Evolutionary conservation across 768 basidiomycete genomes (phyloP), one percentile per base, ranked within the genome.

Genomic region (Pleurotus pulmonarius): DNA sequence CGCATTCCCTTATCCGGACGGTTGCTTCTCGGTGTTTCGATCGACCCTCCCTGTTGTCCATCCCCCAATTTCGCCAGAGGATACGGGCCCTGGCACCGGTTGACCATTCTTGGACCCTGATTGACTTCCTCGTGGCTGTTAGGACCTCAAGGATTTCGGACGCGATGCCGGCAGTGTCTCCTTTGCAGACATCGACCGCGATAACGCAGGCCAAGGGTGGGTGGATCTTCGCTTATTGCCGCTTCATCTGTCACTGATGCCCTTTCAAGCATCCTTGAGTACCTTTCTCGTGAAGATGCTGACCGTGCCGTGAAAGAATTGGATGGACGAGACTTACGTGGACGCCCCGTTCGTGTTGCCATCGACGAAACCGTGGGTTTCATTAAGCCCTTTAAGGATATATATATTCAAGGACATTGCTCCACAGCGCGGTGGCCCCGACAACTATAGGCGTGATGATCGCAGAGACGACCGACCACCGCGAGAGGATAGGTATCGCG

Each of bases 71-170:
- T 44, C 41, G 41, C 41, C 41, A 43, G 29, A 46, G 47, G 56
- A 49, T 34, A 39, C 49, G 53, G 29, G 55, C 56, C 44, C 46
- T 47, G 29, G 25, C 41, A 8, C 13, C n/a, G 40, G 39, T 24
- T 40, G 22, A 34, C 24, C 16, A 40, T 41, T 39, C 51, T 34
- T 68, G 69, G 70, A 70, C 71, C 70, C 76, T 79, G 64, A 80
- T 73, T 59, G 65, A 56, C 48, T 54, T 48, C 60, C 67, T 73
- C 68, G 67, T 70, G 71, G 67, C 73, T 65, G 69, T 65, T 80
- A 98, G 96, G 96, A 98, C 69, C 77, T 98, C 69, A 98, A 98
- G 74, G 96, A 98, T 68, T 98, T 95, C 59, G 96, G 94, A 63
- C 92, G 96, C 59, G 88, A 93, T 66, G 92, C 91, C 49, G 94